A percentile compares a stretch with the other conserved stretches of the same genome.
phyloP scores from a whole-genome alignment of 2,329 filamentous ascomycete genomes.

The Lachnellula cervina region DNA sequence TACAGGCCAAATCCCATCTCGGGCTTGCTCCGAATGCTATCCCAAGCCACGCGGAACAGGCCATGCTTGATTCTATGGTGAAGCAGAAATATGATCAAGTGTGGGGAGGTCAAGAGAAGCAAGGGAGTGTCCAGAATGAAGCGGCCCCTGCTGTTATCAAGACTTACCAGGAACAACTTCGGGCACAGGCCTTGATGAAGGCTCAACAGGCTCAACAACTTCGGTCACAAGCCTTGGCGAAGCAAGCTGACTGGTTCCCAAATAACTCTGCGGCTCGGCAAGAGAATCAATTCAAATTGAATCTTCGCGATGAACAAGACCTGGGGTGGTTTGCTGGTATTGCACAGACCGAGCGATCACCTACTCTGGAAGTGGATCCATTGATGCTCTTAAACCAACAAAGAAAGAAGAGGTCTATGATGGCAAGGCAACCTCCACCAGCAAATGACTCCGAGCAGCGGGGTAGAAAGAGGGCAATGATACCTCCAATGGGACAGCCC shows the following conservation, averaged over 20 bases:
- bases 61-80: not conserved
- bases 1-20: not conserved
- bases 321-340: no score
- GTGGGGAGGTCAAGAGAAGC: not conserved
- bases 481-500: no score
- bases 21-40: not conserved
- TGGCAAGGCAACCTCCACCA: constrained; percentile 58
- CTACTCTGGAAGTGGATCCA: not conserved
- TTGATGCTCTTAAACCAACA: constrained; percentile 77
- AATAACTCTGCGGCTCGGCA: no score
- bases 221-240: no score
- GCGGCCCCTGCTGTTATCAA: not conserved
- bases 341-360: no score
- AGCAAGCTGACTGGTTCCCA: no score
- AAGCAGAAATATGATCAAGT: not conserved
- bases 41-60: not conserved
- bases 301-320: no score
- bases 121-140: not conserved
- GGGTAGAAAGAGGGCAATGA: not conserved
- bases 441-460: not conserved
- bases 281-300: no score
- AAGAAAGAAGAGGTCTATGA: constrained; percentile 75
- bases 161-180: not conserved
- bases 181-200: no score
- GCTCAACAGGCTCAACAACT: no score